Evolutionary conservation across 2,329 filamentous ascomycete species (phyloP), one percentile per base, ranked within the genome.

Genomic region (Ustulina deusta): DNA sequence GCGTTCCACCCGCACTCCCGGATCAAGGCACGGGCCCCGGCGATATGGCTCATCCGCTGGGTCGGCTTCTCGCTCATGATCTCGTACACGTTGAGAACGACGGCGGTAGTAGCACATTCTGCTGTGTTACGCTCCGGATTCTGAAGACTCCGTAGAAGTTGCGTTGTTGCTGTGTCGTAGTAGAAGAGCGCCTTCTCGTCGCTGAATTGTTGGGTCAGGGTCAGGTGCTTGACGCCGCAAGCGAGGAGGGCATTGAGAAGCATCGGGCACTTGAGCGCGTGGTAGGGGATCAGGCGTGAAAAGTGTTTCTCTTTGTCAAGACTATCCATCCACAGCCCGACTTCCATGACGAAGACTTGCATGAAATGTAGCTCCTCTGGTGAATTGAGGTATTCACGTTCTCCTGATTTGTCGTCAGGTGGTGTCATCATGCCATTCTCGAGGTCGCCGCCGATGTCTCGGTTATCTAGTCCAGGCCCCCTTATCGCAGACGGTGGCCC

Each of bases 291-390:
- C 20, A 93, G 83, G 55, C 91, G 87, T 27, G 93, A 93, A 78
- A 97, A 97, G 82, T 97, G 92, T 81, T 95, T 95, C 71, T 90
- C 86, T 38, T 89, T 86, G 81, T 97, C 93, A 83, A 97, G 89
- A 48, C 90, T 93, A 79, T 97, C 95, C 93, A 98, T 97, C 93
- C 95, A 97, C 2, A 93, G 80, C 0, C 91, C 94, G 1, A 98
- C 93, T 72, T 97, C 92, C 75, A 97, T 92, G 6, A 97, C 91
- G 77, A 97, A 98, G 0, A 94, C 90, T 78, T 97, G 93, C 91
- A 97, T 93, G 76, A 94, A 94, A n/a, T 91, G 82, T 0, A 96
- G 87, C 77, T 97, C 93, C 65, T 97, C 92, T 10, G 90, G 87
- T 3, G 88, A 89, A 71, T 88, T 90, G 52, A 97, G 84, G 72